Base-by-base conservation (phyloP, 345 rosid genomes). In the Salix caprea region DNA sequence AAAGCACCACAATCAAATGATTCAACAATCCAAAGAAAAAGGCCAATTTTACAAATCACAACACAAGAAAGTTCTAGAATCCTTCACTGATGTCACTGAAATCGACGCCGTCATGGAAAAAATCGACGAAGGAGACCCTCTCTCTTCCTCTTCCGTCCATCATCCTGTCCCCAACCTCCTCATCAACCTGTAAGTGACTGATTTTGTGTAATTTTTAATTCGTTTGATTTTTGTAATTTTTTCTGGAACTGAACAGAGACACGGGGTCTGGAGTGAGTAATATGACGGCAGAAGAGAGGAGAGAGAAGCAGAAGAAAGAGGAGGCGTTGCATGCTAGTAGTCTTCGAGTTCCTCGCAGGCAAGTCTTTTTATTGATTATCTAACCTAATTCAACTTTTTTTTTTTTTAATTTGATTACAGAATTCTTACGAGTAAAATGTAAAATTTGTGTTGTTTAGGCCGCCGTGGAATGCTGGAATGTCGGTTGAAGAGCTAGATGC, bases 1-100 rank as follows among this genome's bases (percentile, higher is more conserved):
- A 87, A 95, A 90, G 89, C 98, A 93, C 80, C 97, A 93, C 72
- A 95, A 91, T 83, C 92, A 92, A 60, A 89, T 89, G 97, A 85
- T 93, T 62, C 91, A 85, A 32, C 87, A 91, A 80, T 78, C 97
- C 50, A 95, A 91, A 79, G 98, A 91, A 70, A 95, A 93, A 73
- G 98, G 96, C 24, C 81, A 74, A 8, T 78, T 71, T 64, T 92
- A 91, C 86, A 73, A 81, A 67, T 78, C 78, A 65, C 93, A 82
- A 46, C 84, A 87, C 73, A 91, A 91, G 85, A 94, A 95, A 76
- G 88, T 90, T 71, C 87, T 96, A 18, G 89, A 93, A 83, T 96
- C 99, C 28, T 78, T 90, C 21, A 96, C 97, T 23, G 98, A 96
- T 39, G 81, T 91, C 46, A 86, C 79, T 84, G 93, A 90, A 77